These are phyloP conservation scores for Carallia brachiata DNA, from an alignment of 345 rosid genomes.

Conservation along the genomic window DNA sequence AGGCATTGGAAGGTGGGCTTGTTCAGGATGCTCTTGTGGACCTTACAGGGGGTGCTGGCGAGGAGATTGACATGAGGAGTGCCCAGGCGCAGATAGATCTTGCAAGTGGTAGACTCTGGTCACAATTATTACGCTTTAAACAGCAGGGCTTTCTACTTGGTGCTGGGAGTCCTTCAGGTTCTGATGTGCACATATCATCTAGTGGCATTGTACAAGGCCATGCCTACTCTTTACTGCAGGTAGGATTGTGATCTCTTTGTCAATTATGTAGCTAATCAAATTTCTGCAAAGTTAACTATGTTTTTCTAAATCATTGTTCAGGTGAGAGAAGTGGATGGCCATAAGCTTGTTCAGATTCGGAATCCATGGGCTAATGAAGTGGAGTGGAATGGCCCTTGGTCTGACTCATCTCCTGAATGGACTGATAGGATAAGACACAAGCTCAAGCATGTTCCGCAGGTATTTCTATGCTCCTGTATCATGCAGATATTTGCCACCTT, in stretches of 20 bases:
- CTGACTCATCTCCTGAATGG: constrained; percentile 95
- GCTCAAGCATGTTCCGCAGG: constrained; percentile 92
- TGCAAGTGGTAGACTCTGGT: constrained; percentile 99
- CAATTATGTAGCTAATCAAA: neutral
- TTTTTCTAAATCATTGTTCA: constrained; percentile 25
- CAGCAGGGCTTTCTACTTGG: constrained; percentile 99
- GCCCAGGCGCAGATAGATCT: constrained; percentile 99
- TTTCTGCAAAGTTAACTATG: neutral
- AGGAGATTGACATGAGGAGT: constrained; percentile 99
- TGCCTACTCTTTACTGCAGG: constrained; percentile 97
- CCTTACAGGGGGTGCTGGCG: constrained; percentile 99
- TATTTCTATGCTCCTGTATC: constrained; percentile 16
- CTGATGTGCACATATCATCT: constrained; percentile 97
- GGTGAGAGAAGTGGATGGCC: constrained; percentile 99
- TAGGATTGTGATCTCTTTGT: constrained; percentile 27
- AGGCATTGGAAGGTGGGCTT: constrained; percentile 98
- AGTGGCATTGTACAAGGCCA: constrained; percentile 99
- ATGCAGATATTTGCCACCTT: constrained; percentile 5
- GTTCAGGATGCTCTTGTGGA: constrained; percentile 99
- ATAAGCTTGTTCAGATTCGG: constrained; percentile 96
- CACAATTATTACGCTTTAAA: constrained; percentile 93
- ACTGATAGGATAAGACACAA: constrained; percentile 97
- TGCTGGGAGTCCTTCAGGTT: constrained; percentile 99
- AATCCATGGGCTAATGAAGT: constrained; percentile 99
- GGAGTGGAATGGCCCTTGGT: constrained; percentile 99